These are phyloP conservation scores for Aureobasidium sp. DNA, from an alignment of 2,329 filamentous ascomycete species.

Conservation along the genomic window DNA sequence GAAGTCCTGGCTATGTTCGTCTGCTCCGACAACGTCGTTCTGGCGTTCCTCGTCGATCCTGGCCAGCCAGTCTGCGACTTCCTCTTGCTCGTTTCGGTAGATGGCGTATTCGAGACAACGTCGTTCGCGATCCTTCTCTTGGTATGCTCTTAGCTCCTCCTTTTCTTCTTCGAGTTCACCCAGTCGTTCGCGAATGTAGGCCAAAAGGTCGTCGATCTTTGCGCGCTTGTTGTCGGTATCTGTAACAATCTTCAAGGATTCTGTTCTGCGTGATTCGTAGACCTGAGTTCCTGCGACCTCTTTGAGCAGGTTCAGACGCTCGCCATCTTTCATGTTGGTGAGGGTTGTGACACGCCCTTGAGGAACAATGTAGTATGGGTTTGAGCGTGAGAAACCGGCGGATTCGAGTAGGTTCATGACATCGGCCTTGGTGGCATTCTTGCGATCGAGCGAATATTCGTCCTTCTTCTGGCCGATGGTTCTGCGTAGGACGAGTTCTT, in stretches of 20 bases:
- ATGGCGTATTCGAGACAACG: constrained; percentile 92
- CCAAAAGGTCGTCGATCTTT: constrained; percentile 88
- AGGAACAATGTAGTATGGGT: constrained; percentile 98
- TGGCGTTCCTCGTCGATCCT: constrained; percentile 76
- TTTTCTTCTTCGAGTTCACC: constrained; percentile 93
- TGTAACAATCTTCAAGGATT: constrained; percentile 93
- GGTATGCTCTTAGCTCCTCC: constrained; percentile 86
- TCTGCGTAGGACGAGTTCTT: constrained; percentile 81
- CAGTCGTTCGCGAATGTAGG: constrained; percentile 85
- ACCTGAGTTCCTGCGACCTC: constrained; percentile 98
- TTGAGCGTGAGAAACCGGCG: constrained; percentile 91
- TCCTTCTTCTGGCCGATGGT: constrained; percentile 98
- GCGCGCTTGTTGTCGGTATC: constrained; percentile 91
- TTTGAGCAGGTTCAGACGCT: constrained; percentile 82
- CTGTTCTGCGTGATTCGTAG: constrained; percentile 84
- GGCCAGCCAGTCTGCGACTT: constrained; percentile 69
- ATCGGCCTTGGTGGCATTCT: constrained; percentile 89
- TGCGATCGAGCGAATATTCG: constrained; percentile 95
- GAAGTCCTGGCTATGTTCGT: constrained; percentile 71
- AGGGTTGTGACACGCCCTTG: constrained; percentile 92
- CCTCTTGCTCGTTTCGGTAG: constrained; percentile 79
- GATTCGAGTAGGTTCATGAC: constrained; percentile 94
- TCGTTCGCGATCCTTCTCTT: constrained; percentile 89
- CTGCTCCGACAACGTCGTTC: constrained; percentile 75
- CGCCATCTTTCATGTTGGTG: constrained; percentile 97